Percentiles rank a stretch among this genome's conserved stretches.
Conservation (phyloP, 192 early-diverging fungal species). For the Podochytrium sp. region DNA sequence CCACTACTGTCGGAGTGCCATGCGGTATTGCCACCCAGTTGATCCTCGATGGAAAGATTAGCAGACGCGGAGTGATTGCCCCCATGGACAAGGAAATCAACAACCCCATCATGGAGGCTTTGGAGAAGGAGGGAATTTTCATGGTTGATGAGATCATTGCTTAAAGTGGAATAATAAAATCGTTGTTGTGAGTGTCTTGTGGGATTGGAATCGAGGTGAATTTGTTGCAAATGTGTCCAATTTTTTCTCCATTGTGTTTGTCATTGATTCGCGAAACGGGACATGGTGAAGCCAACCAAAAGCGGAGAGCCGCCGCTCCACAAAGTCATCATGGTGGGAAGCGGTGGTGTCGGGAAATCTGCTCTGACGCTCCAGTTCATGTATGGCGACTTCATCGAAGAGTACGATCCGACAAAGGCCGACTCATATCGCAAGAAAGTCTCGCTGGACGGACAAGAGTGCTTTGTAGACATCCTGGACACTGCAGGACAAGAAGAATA, state of each 20-base stretch:
- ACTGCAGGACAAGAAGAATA: slow-evolving; percentile 92
- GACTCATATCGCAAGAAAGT: slow-evolving; percentile 90
- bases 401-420: slow-evolving; percentile 93
- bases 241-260: too few species aligned
- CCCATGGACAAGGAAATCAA: slow-evolving; percentile 84
- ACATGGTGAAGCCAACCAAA: slow-evolving; percentile 61
- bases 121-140: slow-evolving; percentile 29
- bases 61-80: slow-evolving; percentile 74
- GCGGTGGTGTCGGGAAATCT: slow-evolving; percentile 89
- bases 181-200: too few species aligned
- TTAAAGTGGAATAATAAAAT: too few species aligned
- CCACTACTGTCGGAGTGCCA: slow-evolving; percentile 90
- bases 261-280: not conserved
- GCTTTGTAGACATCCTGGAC: slow-evolving; percentile 88
- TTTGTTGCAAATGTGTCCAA: too few species aligned
- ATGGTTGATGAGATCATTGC: slow-evolving; percentile 28
- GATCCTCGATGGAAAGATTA: slow-evolving; percentile 80
- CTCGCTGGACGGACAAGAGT: slow-evolving; percentile 71
- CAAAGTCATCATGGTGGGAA: slow-evolving; percentile 92
- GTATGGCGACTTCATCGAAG: slow-evolving; percentile 94
- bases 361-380: slow-evolving; percentile 87
- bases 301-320: slow-evolving; percentile 76
- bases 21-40: slow-evolving; percentile 94
- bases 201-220: too few species aligned
- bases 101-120: slow-evolving; percentile 59